A percentile compares a stretch with the other conserved stretches of the same genome.
Conservation (phyloP, 1,284 basidiomycete genomes). For the Tetrapyrgos nigripes region DNA sequence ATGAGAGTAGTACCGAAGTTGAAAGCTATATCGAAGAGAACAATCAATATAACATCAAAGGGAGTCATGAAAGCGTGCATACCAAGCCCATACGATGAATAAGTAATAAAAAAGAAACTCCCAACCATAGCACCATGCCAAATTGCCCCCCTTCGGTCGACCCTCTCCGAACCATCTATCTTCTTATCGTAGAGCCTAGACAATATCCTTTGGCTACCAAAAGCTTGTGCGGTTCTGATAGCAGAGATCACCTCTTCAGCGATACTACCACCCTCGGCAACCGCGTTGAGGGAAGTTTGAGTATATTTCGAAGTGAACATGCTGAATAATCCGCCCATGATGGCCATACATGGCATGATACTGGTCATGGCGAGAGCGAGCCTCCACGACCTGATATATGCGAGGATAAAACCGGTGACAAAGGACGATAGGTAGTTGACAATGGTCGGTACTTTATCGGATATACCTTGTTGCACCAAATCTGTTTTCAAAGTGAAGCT, state of each 20-base stretch:
- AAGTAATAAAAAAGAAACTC: constrained; percentile 84
- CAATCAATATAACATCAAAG: constrained; percentile 27
- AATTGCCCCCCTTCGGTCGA: constrained; percentile 73
- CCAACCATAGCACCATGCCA: constrained; percentile 60
- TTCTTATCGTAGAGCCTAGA: constrained; percentile 72
- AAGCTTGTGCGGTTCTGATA: constrained; percentile 90
- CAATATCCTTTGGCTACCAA: constrained; percentile 83
- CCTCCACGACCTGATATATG: constrained; percentile 79
- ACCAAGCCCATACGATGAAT: constrained; percentile 73
- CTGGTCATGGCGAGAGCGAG: constrained; percentile 88
- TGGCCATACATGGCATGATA: constrained; percentile 88
- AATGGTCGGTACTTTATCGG: constrained; percentile 83
- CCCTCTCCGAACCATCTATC: constrained; percentile 58
- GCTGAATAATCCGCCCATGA: constrained; percentile 84
- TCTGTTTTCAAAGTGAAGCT: constrained; percentile 46
- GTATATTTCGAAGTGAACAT: constrained; percentile 75
- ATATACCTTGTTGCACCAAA: constrained; percentile 87
- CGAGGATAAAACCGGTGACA: constrained; percentile 80
- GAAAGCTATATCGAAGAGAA: constrained; percentile 58
- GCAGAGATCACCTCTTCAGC: constrained; percentile 96
- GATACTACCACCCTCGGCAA: constrained; percentile 85
- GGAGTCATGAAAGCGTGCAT: constrained; percentile 21
- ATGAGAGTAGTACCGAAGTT: constrained; percentile 87
- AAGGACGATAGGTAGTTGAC: constrained; percentile 73
- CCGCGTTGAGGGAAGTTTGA: constrained; percentile 71